phyloP scores from a whole-genome alignment of 140 eudicot genomes.

The Cichorium intybus region DNA sequence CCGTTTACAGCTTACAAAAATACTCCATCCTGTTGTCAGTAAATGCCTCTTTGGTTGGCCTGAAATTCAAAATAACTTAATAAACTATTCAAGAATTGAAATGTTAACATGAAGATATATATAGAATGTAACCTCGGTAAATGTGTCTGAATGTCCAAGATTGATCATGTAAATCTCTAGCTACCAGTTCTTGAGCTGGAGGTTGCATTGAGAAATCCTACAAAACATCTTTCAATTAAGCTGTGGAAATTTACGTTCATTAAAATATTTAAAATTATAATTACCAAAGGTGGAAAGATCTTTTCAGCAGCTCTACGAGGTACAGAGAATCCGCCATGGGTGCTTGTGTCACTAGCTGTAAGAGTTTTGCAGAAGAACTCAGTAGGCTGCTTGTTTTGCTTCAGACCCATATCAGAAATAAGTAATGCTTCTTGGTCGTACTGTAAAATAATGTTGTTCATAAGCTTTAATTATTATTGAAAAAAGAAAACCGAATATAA shows the following conservation, averaged over 20 bases:
- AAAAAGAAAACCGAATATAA: not conserved
- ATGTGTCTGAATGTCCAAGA: conserved; percentile 94
- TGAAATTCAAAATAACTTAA: conserved; percentile 29
- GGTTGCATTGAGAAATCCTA: conserved; percentile 99
- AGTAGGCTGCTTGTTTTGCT: conserved; percentile 79
- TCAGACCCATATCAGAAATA: conserved; percentile 84
- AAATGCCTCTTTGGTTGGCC: conserved; percentile 97
- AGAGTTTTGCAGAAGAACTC: conserved; percentile 98
- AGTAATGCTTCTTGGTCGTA: conserved; percentile 90
- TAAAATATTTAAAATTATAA: not conserved
- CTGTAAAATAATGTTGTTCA: conserved; percentile 34
- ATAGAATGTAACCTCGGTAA: conserved; percentile 55
- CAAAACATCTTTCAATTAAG: conserved; percentile 28
- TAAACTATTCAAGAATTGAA: not conserved
- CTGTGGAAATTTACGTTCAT: not conserved
- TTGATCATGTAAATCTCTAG: conserved; percentile 92
- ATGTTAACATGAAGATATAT: not conserved
- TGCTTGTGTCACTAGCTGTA: conserved; percentile 96
- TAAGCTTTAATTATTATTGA: not conserved
- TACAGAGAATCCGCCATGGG: conserved; percentile 96
- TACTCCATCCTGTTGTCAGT: conserved; percentile 95
- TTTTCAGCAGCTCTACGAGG: conserved; percentile 98
- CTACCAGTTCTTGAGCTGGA: conserved; percentile 87
- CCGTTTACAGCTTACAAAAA: conserved; percentile 81
- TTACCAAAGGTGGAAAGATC: conserved; percentile 83